These are phyloP conservation scores for Basidiobolus meristosporus DNA, from an alignment of 371 early-diverging fungal species.

Conservation along the genomic window DNA sequence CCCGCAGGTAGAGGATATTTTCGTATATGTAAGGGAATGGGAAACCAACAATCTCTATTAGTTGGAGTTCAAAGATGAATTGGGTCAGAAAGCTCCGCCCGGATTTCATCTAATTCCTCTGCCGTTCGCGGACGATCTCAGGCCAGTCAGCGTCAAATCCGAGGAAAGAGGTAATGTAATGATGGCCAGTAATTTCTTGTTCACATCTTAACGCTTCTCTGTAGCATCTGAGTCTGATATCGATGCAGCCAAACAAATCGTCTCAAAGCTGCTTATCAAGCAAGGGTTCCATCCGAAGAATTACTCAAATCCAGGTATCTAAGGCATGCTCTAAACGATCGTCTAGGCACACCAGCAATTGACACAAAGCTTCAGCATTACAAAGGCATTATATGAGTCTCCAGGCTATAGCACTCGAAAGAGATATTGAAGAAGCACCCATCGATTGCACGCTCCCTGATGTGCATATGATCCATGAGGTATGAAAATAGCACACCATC, in stretches of 20 bases:
- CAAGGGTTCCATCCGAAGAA: background rate
- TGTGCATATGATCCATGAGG: background rate
- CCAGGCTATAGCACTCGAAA: background rate
- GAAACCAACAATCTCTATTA: background rate
- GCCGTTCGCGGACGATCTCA: background rate
- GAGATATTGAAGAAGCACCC: background rate
- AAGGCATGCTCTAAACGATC: background rate
- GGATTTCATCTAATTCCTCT: background rate
- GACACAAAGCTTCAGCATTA: background rate
- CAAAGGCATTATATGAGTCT: background rate
- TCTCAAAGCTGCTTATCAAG: background rate
- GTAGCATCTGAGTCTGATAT: background rate
- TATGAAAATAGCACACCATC: no score
- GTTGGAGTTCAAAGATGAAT: background rate
- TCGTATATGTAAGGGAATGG: background rate
- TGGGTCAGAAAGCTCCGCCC: background rate
- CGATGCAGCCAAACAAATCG: background rate
- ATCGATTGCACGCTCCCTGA: background rate
- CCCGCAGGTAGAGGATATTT: background rate
- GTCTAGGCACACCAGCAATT: background rate
- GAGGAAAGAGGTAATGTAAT: background rate
- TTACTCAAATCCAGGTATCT: background rate
- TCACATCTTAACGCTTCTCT: background rate
- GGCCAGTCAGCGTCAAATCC: background rate
- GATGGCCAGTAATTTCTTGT: background rate